Evolutionary conservation across 208 protist species (phyloP).

Genomic region (Porcisia deanei): DNA sequence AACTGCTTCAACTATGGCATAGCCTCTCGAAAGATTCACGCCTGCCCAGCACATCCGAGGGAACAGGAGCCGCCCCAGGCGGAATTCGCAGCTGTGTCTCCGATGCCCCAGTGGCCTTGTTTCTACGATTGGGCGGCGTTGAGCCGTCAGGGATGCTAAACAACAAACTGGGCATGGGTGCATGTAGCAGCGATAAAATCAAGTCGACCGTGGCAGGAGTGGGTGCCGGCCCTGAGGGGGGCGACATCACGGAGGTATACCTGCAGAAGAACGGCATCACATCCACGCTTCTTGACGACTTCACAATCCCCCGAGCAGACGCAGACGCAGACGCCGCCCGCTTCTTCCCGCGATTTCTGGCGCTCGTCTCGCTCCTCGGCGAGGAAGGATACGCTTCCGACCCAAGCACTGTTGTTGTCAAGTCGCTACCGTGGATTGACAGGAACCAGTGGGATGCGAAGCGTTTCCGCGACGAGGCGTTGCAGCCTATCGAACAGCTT

Average conservation of each 20-base stretch:
- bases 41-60: background rate
- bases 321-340: conserved; percentile 21
- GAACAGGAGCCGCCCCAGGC: background rate
- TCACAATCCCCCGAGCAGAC: conserved; percentile 22
- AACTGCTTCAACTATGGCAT: conserved; percentile 35
- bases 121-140: conserved; percentile 21
- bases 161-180: too few relatives aligned
- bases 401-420: conserved; percentile 4
- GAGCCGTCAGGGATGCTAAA: conserved; percentile 13
- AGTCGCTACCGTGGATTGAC: conserved; percentile 30
- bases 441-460: conserved; percentile 20
- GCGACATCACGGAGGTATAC: conserved; percentile 31
- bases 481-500: conserved; percentile 23
- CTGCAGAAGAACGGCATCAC: conserved; percentile 34
- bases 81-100: background rate
- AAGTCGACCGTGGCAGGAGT: background rate
- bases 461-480: conserved; percentile 18
- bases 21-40: conserved; percentile 3
- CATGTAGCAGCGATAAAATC: background rate
- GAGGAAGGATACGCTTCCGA: conserved; percentile 11
- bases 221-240: conserved; percentile 5
- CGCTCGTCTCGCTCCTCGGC: conserved; percentile 17
- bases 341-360: conserved; percentile 16
- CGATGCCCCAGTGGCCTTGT: conserved; percentile 12
- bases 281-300: conserved; percentile 21